These are phyloP conservation scores for Austroboletus novae-zelandiae DNA, from an alignment of 1,284 basidiomycete species.

Conservation along the genomic window DNA sequence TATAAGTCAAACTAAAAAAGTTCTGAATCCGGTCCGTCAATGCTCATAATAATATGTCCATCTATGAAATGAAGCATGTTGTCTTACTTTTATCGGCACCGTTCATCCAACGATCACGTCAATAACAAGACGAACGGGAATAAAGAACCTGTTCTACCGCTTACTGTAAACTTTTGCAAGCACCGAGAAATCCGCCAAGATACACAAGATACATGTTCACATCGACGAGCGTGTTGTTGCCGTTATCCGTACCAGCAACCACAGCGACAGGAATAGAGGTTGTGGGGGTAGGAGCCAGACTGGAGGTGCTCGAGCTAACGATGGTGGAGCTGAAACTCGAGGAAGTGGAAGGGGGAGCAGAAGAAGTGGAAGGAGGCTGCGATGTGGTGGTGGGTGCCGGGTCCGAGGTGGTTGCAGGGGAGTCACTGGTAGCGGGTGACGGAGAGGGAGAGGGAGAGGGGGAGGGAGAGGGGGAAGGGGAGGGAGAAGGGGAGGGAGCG, in stretches of 20 bases:
- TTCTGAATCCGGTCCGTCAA: constrained; percentile 18
- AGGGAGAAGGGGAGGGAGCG: constrained; percentile 11
- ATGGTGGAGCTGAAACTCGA: constrained; percentile 17
- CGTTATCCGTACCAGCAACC: constrained; percentile 7
- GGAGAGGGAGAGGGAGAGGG: constrained; percentile 19
- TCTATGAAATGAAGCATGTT: constrained; percentile 18
- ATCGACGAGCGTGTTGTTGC: constrained; percentile 8
- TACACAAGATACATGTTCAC: constrained; percentile 20
- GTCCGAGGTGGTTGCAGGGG: constrained; percentile 10
- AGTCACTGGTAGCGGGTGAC: constrained; percentile 12
- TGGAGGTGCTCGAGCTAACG: constrained; percentile 11
- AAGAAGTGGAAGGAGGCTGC: constrained; percentile 25
- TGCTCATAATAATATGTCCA: constrained; percentile 11
- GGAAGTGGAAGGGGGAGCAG: constrained; percentile 12
- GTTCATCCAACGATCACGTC: constrained; percentile 1
- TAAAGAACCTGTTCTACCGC: constrained; percentile 11
- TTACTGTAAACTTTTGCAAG: constrained; percentile 7
- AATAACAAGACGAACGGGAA: background rate
- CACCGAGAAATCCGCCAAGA: constrained; percentile 20
- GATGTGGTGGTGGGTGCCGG: constrained; percentile 26
- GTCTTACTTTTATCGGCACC: constrained; percentile 17
- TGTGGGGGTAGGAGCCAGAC: constrained; percentile 17
- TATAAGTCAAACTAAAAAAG: constrained; percentile 25
- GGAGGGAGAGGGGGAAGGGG: constrained; percentile 17
- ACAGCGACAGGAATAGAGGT: constrained; percentile 6